Conservation (phyloP, 2,329 filamentous ascomycete genomes). For the Penicillium expansum region DNA sequence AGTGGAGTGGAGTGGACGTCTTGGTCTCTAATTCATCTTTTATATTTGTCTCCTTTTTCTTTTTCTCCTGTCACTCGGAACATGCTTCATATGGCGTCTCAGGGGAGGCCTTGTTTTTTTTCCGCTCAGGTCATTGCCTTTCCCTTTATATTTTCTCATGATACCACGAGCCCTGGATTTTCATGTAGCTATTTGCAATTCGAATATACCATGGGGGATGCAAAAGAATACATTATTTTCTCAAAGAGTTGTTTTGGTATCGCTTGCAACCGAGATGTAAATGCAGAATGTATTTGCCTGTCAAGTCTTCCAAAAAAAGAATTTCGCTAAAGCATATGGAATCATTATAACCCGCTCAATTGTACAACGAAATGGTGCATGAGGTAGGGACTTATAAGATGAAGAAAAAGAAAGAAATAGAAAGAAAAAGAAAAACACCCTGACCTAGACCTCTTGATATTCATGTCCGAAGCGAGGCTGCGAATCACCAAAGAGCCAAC, state of each 20-base stretch:
- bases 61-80: neutral
- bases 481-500: conserved; percentile 74
- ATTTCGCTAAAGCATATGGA: neutral
- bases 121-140: conserved; percentile 6
- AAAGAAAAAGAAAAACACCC: neutral
- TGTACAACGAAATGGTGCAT: neutral
- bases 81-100: conserved; percentile 11
- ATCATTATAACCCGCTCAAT: conserved; percentile 3
- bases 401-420: no score
- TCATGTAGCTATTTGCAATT: conserved; percentile 22
- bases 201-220: conserved; percentile 18
- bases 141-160: conserved; percentile 24
- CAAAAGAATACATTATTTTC: neutral
- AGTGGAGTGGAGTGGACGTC: conserved; percentile 44
- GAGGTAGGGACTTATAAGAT: neutral
- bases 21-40: conserved; percentile 35
- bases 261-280: neutral
- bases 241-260: neutral
- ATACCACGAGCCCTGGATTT: conserved; percentile 33
- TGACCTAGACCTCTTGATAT: conserved; percentile 18
- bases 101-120: neutral
- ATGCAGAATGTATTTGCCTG: neutral
- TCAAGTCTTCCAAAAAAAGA: neutral
- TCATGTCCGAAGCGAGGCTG: conserved; percentile 14
- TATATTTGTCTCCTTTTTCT: neutral